phyloP scores from a whole-genome alignment of 2,329 filamentous ascomycete genomes.

The Penicillium crustosum region DNA sequence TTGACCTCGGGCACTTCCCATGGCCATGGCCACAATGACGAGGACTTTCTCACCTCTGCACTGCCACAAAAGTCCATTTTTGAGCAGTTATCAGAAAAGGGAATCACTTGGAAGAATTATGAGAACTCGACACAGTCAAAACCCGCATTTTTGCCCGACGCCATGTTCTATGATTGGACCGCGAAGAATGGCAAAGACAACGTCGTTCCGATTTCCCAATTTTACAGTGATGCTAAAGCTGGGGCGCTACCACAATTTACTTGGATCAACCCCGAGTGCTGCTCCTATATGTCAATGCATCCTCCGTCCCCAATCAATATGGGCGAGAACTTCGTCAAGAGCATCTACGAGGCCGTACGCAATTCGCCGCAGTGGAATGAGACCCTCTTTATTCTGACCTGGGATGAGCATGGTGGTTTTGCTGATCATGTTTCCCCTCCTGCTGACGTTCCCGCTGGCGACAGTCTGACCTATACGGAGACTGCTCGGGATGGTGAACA shows the following conservation, averaged over 20 bases:
- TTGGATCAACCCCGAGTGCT: conserved; percentile 55
- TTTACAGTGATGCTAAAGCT: conserved; percentile 47
- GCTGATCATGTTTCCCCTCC: conserved; percentile 50
- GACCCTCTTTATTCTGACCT: conserved; percentile 50
- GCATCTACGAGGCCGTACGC: conserved; percentile 49
- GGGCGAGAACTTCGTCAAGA: conserved; percentile 49
- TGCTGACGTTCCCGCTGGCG: conserved; percentile 40
- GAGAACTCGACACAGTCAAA: conserved; percentile 40
- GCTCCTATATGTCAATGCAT: conserved; percentile 51
- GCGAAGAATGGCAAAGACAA: conserved; percentile 33
- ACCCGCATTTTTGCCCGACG: conserved; percentile 43
- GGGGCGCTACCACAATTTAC: conserved; percentile 48
- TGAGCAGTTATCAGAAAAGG: conserved; percentile 42
- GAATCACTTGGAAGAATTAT: conserved; percentile 51
- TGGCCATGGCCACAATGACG: conserved; percentile 42
- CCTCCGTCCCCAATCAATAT: conserved; percentile 47
- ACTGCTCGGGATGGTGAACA: conserved; percentile 25
- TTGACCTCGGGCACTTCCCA: conserved; percentile 44
- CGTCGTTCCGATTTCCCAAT: conserved; percentile 41
- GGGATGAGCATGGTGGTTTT: conserved; percentile 52
- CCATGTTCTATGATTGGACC: conserved; percentile 41
- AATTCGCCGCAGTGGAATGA: conserved; percentile 49
- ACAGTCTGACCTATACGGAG: conserved; percentile 39
- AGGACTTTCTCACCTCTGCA: conserved; percentile 34
- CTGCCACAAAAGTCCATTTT: conserved; percentile 44